phyloP scores from a whole-genome alignment of 1,139 yeast genomes.

The Lodderomyces parapsilosis region DNA sequence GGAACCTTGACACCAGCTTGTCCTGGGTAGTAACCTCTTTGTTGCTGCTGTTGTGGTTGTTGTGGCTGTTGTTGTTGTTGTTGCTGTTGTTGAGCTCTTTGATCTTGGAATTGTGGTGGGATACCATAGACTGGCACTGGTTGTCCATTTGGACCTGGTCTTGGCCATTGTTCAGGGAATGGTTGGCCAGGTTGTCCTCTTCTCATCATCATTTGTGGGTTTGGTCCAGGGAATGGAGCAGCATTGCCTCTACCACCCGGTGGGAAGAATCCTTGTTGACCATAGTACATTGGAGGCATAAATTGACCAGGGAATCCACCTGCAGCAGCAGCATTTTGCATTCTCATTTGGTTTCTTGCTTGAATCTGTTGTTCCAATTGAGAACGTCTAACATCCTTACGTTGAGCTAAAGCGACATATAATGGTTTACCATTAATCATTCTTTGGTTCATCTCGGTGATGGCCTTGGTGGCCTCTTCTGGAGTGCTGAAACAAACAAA shows the following conservation, averaged over 20 bases:
- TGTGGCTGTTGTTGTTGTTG: conserved; percentile 19
- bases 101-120: conserved; percentile 61
- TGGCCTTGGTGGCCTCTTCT: conserved; percentile 99
- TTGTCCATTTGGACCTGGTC: conserved; percentile 72
- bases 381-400: conserved; percentile 96
- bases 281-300: conserved; percentile 93
- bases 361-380: conserved; percentile 97
- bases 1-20: conserved; percentile 20
- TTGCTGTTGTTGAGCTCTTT: conserved; percentile 14
- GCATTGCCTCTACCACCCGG: conserved; percentile 76
- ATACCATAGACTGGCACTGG: conserved; percentile 79
- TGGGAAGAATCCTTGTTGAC: conserved; percentile 81
- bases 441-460: conserved; percentile 97
- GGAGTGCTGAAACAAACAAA: conserved; percentile 97
- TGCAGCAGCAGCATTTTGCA: conserved; percentile 89
- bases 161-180: conserved; percentile 63
- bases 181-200: conserved; percentile 56
- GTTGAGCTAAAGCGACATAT: conserved; percentile 98
- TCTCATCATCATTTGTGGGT: conserved; percentile 88
- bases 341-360: conserved; percentile 97
- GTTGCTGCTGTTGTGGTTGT: conserved; percentile 19
- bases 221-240: conserved; percentile 77
- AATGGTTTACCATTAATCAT: conserved; percentile 95
- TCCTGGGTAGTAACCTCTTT: conserved; percentile 48
- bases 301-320: conserved; percentile 95